These are phyloP conservation scores for Brassica incana DNA, from an alignment of 345 rosid species.

Conservation along the genomic window DNA sequence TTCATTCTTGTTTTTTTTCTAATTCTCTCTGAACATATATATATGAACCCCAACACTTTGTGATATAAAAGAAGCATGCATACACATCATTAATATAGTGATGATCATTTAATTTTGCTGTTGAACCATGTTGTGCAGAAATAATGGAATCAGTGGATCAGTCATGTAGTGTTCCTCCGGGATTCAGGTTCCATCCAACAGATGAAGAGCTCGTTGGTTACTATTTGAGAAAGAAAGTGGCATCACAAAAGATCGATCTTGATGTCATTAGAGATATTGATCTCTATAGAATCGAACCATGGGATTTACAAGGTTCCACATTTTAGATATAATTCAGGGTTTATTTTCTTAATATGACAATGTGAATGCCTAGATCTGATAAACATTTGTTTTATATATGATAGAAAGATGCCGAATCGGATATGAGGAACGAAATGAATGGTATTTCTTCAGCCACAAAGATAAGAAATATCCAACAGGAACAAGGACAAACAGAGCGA, in stretches of 20 bases:
- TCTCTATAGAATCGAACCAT: conserved; percentile 94
- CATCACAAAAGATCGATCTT: conserved; percentile 50
- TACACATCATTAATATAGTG: background rate
- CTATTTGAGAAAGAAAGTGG: conserved; percentile 91
- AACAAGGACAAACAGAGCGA: conserved; percentile 84
- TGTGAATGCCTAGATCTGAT: conserved; percentile 29
- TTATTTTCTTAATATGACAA: background rate
- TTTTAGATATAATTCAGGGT: background rate
- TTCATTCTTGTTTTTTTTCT: background rate
- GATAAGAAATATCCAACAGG: conserved; percentile 58
- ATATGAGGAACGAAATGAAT: conserved; percentile 89
- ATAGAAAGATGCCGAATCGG: conserved; percentile 87
- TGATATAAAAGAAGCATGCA: background rate
- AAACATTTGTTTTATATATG: conserved; percentile 1
- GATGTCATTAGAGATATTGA: conserved; percentile 87
- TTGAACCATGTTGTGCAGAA: conserved; percentile 49
- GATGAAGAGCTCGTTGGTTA: conserved; percentile 98
- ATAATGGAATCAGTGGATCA: conserved; percentile 81
- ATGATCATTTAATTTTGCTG: conserved; percentile 21
- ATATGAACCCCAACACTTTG: background rate
- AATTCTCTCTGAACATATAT: background rate
- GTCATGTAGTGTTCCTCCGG: conserved; percentile 87
- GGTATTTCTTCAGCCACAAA: conserved; percentile 99
- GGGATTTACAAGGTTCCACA: conserved; percentile 87
- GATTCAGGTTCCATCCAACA: conserved; percentile 95